Percentiles rank a stretch among this genome's conserved stretches.
Evolutionary conservation across 2,329 filamentous ascomycete genomes (phyloP).

Genomic region (Trichoderma brevicompactum): DNA sequence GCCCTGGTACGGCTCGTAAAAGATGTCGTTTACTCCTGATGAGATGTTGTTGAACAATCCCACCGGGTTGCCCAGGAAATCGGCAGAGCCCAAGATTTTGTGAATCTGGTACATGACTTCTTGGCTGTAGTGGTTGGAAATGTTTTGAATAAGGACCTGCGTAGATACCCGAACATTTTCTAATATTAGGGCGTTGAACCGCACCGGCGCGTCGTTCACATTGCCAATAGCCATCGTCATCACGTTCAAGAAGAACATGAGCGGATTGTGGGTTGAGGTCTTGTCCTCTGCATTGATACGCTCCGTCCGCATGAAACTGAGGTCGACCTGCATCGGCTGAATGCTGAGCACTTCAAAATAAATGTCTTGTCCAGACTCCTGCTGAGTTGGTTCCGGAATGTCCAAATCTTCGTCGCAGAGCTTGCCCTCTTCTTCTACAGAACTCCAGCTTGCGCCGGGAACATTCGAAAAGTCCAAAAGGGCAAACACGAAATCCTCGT

Average conservation of each 20-base stretch:
- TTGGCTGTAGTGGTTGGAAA: conserved; percentile 94
- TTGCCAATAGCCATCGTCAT: conserved; percentile 99
- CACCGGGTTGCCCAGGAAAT: conserved; percentile 96
- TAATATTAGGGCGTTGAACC: conserved; percentile 89
- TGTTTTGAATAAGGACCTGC: conserved; percentile 78
- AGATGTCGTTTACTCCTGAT: conserved; percentile 95
- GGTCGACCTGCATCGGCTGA: conserved; percentile 95
- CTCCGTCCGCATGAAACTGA: conserved; percentile 97
- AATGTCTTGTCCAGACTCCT: conserved; percentile 86
- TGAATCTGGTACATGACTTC: conserved; percentile 95
- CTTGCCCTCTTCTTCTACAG: conserved; percentile 72
- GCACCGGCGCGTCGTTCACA: conserved; percentile 94
- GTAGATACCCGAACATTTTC: conserved; percentile 94
- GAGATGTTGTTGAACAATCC: conserved; percentile 98
- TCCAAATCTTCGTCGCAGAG: conserved; percentile 89
- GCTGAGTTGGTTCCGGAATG: conserved; percentile 86
- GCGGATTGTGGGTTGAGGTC: conserved; percentile 83
- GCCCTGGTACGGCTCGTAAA: conserved; percentile 98
- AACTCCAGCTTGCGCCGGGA: conserved; percentile 79
- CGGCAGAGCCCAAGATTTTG: conserved; percentile 94
- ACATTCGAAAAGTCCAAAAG: conserved; percentile 94
- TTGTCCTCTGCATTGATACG: conserved; percentile 96
- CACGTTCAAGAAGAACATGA: conserved; percentile 99
- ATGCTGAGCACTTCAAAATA: conserved; percentile 98
- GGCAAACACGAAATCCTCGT: conserved; percentile 97